These are phyloP conservation scores for Phytophthora podocarpi DNA, from an alignment of 352 stramenopile species.

Conservation along the genomic window DNA sequence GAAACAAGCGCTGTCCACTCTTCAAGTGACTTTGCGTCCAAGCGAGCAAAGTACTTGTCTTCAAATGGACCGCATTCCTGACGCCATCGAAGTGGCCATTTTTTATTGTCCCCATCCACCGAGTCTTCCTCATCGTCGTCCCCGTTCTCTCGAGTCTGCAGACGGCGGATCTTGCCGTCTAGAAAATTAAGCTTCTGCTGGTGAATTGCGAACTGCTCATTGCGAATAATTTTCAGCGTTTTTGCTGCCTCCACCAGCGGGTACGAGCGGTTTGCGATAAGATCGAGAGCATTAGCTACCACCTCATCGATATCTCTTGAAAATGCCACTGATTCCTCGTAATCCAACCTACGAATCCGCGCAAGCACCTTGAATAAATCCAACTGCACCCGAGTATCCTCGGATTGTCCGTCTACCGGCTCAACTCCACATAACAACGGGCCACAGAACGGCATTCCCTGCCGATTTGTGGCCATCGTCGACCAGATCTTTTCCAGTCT, in stretches of 20 bases:
- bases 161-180: slow-evolving; percentile 64
- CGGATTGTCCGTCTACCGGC: slow-evolving; percentile 23
- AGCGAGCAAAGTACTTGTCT: slow-evolving; percentile 58
- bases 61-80: slow-evolving; percentile 78
- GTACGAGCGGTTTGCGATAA: slow-evolving; percentile 62
- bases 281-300: slow-evolving; percentile 62
- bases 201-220: slow-evolving; percentile 79
- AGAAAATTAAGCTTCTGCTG: slow-evolving; percentile 63
- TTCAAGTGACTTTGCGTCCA: slow-evolving; percentile 69
- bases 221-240: slow-evolving; percentile 76
- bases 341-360: slow-evolving; percentile 76
- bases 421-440: slow-evolving; percentile 73
- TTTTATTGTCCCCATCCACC: slow-evolving; percentile 18
- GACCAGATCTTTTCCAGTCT: slow-evolving; percentile 86
- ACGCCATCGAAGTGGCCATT: slow-evolving; percentile 76
- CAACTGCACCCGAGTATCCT: slow-evolving; percentile 32
- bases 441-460: slow-evolving; percentile 83
- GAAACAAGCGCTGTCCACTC: slow-evolving; percentile 85
- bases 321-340: slow-evolving; percentile 65
- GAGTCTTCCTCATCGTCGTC: slow-evolving; percentile 18
- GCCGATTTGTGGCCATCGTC: slow-evolving; percentile 82
- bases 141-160: slow-evolving; percentile 36
- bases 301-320: slow-evolving; percentile 68
- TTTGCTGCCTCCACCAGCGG: slow-evolving; percentile 71
- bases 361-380: slow-evolving; percentile 79